Base-by-base conservation (phyloP, 2,329 filamentous ascomycete genomes). In the Fusarium sarcochroum region DNA sequence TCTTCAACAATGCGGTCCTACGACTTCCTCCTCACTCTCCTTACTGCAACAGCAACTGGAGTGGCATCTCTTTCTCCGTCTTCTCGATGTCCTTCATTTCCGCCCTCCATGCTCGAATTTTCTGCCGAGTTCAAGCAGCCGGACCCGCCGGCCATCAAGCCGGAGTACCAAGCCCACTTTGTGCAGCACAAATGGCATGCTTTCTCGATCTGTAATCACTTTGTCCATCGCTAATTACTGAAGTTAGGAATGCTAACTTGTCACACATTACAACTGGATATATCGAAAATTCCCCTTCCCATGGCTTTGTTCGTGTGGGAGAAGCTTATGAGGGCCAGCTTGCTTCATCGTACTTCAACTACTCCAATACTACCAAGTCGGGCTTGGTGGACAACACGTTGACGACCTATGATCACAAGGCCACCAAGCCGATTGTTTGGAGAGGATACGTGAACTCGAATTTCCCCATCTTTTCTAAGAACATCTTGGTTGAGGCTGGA, bases 111-210 rank as follows among this genome's bases (percentile, higher is more conserved):
- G 64, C 35, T 63, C 1, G 61, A 73, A 7, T 80, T 78, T 61
- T 77, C 78, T 11, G 67, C 71, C 13, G 52, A 47, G 1, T 81
- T 80, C 30, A 35, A 75, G 47, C 74, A 81, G 30, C 78, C 78
- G 1, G 37, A 68, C 10, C 77, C 78, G 1, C 79, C 79, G 1
- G 7, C 71, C 1, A 58, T 81, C 6, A 71, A 77, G 23, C 40
- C 77, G 0, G 76, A 77, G 14, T 80, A 76, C 44, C 57, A 72
- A 3, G 70, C 78, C 20, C 75, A 67, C 21, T 80, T 80, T 44
- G 61, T 80, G 11, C 79, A 81, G 48, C 79, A 81, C 47, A 81
- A 81, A 62, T 80, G 79, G 79, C 78, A 57, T n/a, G 47, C 8
- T 2, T 1, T 10, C 4, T 2, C 8, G 17, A 10, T 9, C 5